Evolutionary conservation across 1,284 basidiomycete genomes (phyloP).

Genomic region (Trichosporon sp.): DNA sequence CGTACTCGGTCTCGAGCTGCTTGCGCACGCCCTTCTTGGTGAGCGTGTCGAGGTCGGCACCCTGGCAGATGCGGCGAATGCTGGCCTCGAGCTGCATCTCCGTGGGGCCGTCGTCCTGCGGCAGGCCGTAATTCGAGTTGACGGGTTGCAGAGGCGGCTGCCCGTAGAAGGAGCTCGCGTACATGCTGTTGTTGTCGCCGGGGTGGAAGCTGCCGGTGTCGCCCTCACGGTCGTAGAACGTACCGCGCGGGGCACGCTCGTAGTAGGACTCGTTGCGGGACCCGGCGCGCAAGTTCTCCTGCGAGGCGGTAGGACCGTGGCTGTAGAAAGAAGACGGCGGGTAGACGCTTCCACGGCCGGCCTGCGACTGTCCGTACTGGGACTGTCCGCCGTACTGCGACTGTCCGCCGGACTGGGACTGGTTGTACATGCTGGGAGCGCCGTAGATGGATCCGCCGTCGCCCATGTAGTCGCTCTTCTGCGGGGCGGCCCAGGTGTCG

Average conservation of each 20-base stretch:
- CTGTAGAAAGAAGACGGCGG: slow-evolving; percentile 23
- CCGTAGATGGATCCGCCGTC: slow-evolving; percentile 26
- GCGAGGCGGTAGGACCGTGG: slow-evolving; percentile 43
- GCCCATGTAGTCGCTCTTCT: slow-evolving; percentile 59
- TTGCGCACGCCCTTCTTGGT: slow-evolving; percentile 86
- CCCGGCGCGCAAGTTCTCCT: slow-evolving; percentile 39
- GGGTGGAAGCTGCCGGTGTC: slow-evolving; percentile 24
- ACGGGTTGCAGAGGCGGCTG: slow-evolving; percentile 36
- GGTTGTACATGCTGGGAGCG: slow-evolving; percentile 52
- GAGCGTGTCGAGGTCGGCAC: slow-evolving; percentile 80
- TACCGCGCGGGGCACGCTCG: slow-evolving; percentile 33
- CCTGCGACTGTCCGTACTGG: slow-evolving; percentile 28
- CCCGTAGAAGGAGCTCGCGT: slow-evolving; percentile 40
- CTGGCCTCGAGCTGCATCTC: slow-evolving; percentile 72
- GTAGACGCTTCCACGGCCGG: slow-evolving; percentile 20
- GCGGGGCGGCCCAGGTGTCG: slow-evolving; percentile 74
- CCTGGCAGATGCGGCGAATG: slow-evolving; percentile 70
- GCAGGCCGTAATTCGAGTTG: slow-evolving; percentile 22
- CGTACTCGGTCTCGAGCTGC: slow-evolving; percentile 75
- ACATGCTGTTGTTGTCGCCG: slow-evolving; percentile 34
- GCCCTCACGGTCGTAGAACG: slow-evolving; percentile 35
- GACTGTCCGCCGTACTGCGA: slow-evolving; percentile 45
- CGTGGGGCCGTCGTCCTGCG: slow-evolving; percentile 57
- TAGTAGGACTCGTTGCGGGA: slow-evolving; percentile 36
- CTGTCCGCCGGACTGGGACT: slow-evolving; percentile 8